Evolutionary conservation across 75 land plant species (phyloP).

Genomic region (Cupressus sempervirens): DNA sequence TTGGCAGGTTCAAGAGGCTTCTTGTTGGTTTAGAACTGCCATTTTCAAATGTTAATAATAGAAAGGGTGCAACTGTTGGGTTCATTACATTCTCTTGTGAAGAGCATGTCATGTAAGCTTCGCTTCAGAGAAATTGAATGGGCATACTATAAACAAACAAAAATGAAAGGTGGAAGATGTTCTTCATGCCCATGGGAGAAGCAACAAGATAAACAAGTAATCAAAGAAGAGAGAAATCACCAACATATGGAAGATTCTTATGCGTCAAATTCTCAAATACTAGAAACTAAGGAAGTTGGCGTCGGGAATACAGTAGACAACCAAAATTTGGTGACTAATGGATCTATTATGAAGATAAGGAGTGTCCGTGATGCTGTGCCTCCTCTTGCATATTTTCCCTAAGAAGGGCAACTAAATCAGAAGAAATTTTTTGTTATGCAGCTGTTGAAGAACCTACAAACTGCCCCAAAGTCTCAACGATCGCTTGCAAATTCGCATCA

Average conservation of each 20-base stretch:
- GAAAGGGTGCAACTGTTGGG: constrained; percentile 75
- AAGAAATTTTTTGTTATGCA: constrained; percentile 65
- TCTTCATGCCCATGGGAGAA: constrained; percentile 59
- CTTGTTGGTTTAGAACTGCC: too few species aligned
- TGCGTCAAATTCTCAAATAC: too few species aligned
- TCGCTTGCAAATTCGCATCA: constrained; percentile 69
- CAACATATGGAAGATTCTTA: constrained; percentile 1
- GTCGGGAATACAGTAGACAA: constrained; percentile 1
- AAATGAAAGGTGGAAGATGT: constrained; percentile 74
- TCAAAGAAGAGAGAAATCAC: constrained; percentile 12
- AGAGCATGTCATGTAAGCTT: constrained; percentile 48
- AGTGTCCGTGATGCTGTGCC: constrained; percentile 83
- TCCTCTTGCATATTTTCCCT: constrained; percentile 81
- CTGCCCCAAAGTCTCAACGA: constrained; percentile 91
- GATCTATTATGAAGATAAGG: constrained; percentile 27
- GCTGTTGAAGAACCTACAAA: constrained; percentile 78
- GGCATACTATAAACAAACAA: constrained; percentile 48
- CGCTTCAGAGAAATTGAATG: constrained; percentile 58
- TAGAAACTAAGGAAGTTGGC: background rate
- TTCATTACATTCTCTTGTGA: constrained; percentile 65
- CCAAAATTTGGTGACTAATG: constrained; percentile 21
- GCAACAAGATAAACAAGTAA: constrained; percentile 15
- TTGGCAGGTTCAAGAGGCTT: too few species aligned
- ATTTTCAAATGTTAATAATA: constrained; percentile 68
- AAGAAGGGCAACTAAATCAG: constrained; percentile 67